Evolutionary conservation across 2,329 filamentous ascomycete genomes (phyloP).

Genomic region (Fusarium siculi): DNA sequence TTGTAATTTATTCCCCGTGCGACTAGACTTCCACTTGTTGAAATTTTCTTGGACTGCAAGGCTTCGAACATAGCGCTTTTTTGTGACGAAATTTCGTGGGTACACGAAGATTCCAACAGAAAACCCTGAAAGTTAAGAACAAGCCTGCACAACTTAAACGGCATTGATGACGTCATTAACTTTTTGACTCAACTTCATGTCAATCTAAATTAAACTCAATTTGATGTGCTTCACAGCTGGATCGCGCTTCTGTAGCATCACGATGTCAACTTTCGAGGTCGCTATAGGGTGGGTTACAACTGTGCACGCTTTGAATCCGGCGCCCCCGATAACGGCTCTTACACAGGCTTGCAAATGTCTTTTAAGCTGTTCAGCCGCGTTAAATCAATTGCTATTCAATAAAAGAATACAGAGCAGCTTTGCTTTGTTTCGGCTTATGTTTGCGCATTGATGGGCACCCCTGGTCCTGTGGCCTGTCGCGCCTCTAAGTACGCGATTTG

Average conservation of each 20-base stretch:
- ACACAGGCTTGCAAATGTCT: not conserved
- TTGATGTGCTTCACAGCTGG: rapidly evolving
- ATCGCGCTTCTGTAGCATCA: not conserved
- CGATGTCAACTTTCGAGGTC: no score
- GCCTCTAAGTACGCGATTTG: not conserved
- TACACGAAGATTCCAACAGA: not conserved
- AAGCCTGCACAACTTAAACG: not conserved
- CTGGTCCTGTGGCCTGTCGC: not conserved
- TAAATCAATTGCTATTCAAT: not conserved
- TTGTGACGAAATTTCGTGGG: not conserved
- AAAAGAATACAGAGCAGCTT: not conserved
- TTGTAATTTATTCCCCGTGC: not conserved
- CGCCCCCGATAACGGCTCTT: no score
- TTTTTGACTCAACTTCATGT: not conserved
- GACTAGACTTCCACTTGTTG: no score
- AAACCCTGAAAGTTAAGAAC: not conserved
- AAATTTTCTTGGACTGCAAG: not conserved
- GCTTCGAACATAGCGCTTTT: not conserved
- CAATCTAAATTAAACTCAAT: no score
- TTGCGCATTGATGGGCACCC: not conserved
- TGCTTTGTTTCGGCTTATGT: not conserved
- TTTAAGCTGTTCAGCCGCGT: not conserved
- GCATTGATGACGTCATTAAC: rapidly evolving
- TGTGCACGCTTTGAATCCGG: not conserved
- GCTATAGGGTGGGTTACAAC: not conserved